Evolutionary conservation across 1,284 basidiomycete genomes (phyloP), one percentile per base, ranked within the genome.

Genomic region (Porodaedalea pini): DNA sequence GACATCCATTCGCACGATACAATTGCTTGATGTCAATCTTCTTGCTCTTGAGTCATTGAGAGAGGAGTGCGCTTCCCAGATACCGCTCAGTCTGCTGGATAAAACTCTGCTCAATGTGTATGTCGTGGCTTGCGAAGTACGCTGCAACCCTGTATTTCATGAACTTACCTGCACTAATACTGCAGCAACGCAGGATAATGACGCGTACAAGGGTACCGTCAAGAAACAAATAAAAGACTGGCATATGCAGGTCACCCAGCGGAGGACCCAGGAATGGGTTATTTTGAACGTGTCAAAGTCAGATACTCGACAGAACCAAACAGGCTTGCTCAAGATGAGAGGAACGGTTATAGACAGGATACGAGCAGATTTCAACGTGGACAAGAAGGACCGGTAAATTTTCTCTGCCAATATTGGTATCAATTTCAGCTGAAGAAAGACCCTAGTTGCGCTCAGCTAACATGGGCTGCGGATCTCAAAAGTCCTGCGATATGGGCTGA

Each of bases 191-290:
- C 63, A 97, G 94, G 92, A 96, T 68, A 83, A 77, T 58, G 95
- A 98, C 51, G 75, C 78, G 2, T 98, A 98, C 75, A 88, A 86
- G 67, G 80, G 78, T 39, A 80, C 80, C 2, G 79, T 90, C 15
- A 86, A 86, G 67, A 90, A 86, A 62, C 92, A 95, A 68, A 88
- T 98, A 62, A 90, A 91, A 66, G 92, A 96, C 62, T 98, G 95
- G 95, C 85, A 93, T 56, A 77, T 78, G 2, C 72, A 79, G 1
- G 75, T 94, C 25, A 74, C 78, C 27, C 74, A 83, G n/a, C 77
- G 85, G 60, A 90, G 85, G 71, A 84, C 86, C 66, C 90, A 93
- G 67, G 92, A 96, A 71, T 96, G 94, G 84, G 75, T 94, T 49
- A 90, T 97, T 57, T 77, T 97, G 1, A 87, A 94, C 62, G 83